Base-by-base conservation (phyloP, 306 rosid genomes). In the Trifolium subterraneum region DNA sequence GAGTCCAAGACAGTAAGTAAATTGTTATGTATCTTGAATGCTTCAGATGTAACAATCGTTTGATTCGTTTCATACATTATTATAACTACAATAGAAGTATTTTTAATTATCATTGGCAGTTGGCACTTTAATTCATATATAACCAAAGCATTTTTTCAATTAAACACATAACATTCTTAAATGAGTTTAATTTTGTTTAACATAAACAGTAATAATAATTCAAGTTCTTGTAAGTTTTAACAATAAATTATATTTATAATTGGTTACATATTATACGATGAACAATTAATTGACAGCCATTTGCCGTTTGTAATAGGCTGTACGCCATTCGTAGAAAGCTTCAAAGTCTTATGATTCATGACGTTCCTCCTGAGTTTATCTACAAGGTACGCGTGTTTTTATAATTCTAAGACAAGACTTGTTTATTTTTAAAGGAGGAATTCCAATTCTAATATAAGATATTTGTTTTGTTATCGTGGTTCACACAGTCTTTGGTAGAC, bases 1-100 rank as follows among this genome's bases (percentile, higher is more conserved):
- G 82, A 89, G 92, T 89, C 89, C 97, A 6, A 89, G 81, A 87
- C 96, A 86, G 97, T 91, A 82, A 81, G 92, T 60, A 63, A 48
- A 19, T 29, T n/a, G 29, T 23, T 58, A 29, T 29, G 11, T 47
- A 19, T 48, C 10, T 48, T n/a, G 54, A 48, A 48, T 6, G 52
- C 19, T 47, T 47, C 52, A 7, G 19, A 48, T 48, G 8, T 48
- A 48, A 48, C 54, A 9, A 47, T 22, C 25, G 25, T 22, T 22
- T 22, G 1, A 22, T n/a, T 4, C 8, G 8, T 14, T 45, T 45
- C 18, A 45, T 14, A n/a, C 3, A 4, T 33, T 33, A 6, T 7
- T 33, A 33, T 33, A 33, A 33, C 36, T 33, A 33, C 1, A 33
- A 33, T 33, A 33, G 36, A 33, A 33, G 36, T 33, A 33, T 33